Conservation (phyloP, 441 rosid genomes). For the Brassica balearica region DNA sequence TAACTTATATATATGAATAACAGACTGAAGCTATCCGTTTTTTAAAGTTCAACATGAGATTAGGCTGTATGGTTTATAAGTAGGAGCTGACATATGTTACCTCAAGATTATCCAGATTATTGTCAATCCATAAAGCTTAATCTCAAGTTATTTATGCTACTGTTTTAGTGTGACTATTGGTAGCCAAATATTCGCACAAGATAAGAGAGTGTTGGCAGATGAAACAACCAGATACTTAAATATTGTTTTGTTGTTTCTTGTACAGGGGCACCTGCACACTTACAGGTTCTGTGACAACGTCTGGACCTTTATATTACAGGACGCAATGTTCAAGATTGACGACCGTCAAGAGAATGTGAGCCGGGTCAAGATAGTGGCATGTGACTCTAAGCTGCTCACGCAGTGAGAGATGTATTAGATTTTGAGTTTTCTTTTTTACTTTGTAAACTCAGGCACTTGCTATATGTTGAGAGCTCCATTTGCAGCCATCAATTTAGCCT, state of each 20-base stretch:
- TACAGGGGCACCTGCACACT: slow-evolving; percentile 98
- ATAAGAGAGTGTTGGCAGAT: slow-evolving; percentile 9
- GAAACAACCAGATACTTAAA: slow-evolving; percentile 1
- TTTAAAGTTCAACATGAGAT: neutral
- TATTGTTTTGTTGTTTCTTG: slow-evolving; percentile 3
- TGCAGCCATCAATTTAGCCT: slow-evolving; percentile 40
- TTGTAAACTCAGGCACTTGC: slow-evolving; percentile 3
- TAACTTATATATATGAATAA: neutral
- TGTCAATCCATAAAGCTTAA: neutral
- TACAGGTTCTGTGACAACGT: slow-evolving; percentile 98
- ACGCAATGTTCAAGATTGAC: slow-evolving; percentile 74
- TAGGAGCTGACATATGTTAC: neutral
- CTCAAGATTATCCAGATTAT: slow-evolving; percentile 2
- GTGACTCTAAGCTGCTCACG: slow-evolving; percentile 89
- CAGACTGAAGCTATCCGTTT: neutral
- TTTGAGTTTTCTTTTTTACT: neutral
- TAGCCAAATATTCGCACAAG: neutral
- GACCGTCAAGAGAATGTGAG: slow-evolving; percentile 67
- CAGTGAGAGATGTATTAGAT: slow-evolving; percentile 47
- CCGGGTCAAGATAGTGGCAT: slow-evolving; percentile 94
- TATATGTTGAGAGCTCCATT: slow-evolving; percentile 6
- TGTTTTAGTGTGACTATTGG: neutral
- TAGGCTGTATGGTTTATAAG: neutral
- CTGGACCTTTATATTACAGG: slow-evolving; percentile 95
- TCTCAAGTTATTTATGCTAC: slow-evolving; percentile 1